Base-by-base conservation (phyloP, 2,329 filamentous ascomycete species). In the Penicillium sp. region DNA sequence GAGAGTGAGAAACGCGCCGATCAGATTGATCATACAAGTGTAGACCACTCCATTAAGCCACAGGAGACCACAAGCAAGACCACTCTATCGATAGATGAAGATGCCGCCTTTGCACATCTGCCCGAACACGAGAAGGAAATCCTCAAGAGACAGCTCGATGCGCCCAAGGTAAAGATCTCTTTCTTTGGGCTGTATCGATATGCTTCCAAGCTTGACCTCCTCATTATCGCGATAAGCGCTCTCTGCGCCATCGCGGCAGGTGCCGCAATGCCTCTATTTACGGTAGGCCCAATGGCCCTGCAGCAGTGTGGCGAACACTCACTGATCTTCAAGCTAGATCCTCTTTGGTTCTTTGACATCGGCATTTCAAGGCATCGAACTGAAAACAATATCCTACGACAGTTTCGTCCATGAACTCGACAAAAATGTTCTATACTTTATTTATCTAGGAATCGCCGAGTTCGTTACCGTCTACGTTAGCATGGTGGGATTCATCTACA, bases 401-500 rank as follows among this genome's bases (percentile, higher is more conserved):
- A 76, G 79, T 0, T 95, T 95, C 74, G 80, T 82, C 48, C 61
- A 77, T 53, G 77, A 86, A 58, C 78, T 96, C 65, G 77, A 77
- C 9, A 79, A 81, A 45, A 84, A 88, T 65, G 89, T 92, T 11
- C 76, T 96, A 37, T 96, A 96, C 75, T 95, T 96, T 63, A 78
- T 96, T 31, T 96, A 96, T 72, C 83, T 96, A 46, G 92, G 85
- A 44, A 86, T 96, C 57, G 92, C 82, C 61, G 89, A 93, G 69
- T 96, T 96, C 63, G 76, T 90, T 46, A 87, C 88, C 3, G 84
- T 88, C 45, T 96, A 96, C 72, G 79, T 96, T 58, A 83, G 86
- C 26, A 97, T 93, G 0, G 87, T 96, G 19, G 91, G 91, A 19
- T 97, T 96, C 78, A 96, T 97, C 66, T 96, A 92, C 69, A 88